phyloP scores from a whole-genome alignment of 179 eudicot species.

The Patellifolia procumbens region DNA sequence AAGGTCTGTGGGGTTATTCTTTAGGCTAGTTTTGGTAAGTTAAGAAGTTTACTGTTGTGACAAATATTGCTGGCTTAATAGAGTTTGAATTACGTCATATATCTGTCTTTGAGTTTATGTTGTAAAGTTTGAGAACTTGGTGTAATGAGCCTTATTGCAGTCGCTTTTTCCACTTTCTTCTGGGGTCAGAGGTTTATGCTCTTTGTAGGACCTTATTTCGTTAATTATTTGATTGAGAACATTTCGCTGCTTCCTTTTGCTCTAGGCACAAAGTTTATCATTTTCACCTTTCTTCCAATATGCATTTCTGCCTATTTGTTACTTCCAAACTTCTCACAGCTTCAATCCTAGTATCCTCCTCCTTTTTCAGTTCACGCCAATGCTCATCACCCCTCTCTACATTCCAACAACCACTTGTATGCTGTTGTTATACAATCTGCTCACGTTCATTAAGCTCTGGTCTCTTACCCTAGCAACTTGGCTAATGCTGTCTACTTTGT shows the following conservation, averaged over 20 bases:
- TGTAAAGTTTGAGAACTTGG: not conserved
- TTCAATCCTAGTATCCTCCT: not conserved
- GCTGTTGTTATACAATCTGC: not conserved
- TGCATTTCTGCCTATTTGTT: not conserved
- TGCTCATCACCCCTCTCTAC: not conserved
- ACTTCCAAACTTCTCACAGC: not conserved
- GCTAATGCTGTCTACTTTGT: not conserved
- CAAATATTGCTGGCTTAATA: not conserved
- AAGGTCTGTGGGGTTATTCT: not conserved
- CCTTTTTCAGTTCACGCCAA: not conserved
- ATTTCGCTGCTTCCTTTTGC: not conserved
- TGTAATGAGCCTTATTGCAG: not conserved
- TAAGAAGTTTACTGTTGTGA: not conserved
- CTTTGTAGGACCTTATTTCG: not conserved
- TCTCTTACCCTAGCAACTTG: not conserved
- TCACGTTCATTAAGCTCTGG: not conserved
- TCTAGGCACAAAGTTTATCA: not conserved
- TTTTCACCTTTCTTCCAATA: not conserved
- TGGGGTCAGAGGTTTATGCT: not conserved
- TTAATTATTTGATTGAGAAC: not conserved
- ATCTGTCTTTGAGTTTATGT: not conserved
- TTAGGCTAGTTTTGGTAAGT: not conserved
- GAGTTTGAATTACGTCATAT: not conserved
- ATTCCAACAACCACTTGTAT: not conserved
- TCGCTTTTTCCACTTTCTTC: not conserved